These are phyloP conservation scores for Scalesia atractyloides DNA, from an alignment of 129 eudicot genomes.

Conservation along the genomic window DNA sequence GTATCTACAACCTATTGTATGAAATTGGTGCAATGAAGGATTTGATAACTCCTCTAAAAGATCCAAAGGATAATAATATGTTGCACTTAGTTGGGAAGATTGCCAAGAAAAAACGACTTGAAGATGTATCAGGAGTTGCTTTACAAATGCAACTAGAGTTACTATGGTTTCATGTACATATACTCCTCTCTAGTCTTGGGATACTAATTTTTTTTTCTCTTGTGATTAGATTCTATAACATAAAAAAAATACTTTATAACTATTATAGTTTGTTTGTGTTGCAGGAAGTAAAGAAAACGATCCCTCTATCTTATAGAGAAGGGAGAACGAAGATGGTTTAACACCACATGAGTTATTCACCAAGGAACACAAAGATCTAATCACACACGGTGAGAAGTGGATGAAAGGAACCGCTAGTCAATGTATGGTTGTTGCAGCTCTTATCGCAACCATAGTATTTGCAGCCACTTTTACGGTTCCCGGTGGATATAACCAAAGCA, in stretches of 20 bases:
- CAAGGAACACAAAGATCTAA: conserved; percentile 15
- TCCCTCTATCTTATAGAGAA: conserved; percentile 1
- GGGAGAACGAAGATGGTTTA: conserved; percentile 4
- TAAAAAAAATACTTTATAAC: not conserved
- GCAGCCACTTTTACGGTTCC: conserved; percentile 15
- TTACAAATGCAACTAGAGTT: conserved; percentile 11
- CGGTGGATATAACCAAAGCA: not conserved
- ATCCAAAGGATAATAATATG: too few species aligned
- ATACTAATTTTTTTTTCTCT: not conserved
- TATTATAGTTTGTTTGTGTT: not conserved
- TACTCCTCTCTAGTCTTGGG: not conserved
- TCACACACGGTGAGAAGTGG: conserved; percentile 3
- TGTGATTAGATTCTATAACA: not conserved
- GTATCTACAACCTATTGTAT: conserved; percentile 1
- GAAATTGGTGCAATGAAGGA: conserved; percentile 14
- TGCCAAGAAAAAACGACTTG: not conserved
- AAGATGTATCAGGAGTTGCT: conserved; percentile 15
- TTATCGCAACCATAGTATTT: conserved; percentile 14
- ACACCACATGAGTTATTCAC: conserved; percentile 11
- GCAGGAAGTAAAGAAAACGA: not conserved
- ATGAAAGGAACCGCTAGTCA: conserved; percentile 4
- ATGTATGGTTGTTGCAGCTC: conserved; percentile 11
- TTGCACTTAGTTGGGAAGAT: too few species aligned
- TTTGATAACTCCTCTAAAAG: too few species aligned
- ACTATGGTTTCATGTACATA: conserved; percentile 4